phyloP scores from a whole-genome alignment of 495 filamentous ascomycete species.

The Podospora australis region DNA sequence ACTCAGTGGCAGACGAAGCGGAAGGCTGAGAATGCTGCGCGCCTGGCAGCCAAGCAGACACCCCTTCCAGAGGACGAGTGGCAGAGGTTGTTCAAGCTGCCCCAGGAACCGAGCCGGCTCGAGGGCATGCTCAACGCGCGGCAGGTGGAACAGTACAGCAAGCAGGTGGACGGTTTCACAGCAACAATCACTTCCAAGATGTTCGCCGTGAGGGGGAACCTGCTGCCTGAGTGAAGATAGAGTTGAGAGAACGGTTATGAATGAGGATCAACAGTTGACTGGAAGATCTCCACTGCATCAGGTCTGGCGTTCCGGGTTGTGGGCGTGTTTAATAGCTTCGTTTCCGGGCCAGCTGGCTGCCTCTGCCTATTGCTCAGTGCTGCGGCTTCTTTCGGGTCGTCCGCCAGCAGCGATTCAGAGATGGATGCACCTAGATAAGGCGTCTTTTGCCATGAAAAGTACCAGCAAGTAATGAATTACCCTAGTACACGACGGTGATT shows the following conservation, averaged over 20 bases:
- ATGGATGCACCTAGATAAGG: too few species aligned
- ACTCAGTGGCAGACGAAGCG: slow-evolving; percentile 92
- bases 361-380: neutral
- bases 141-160: slow-evolving; percentile 96
- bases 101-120: slow-evolving; percentile 83
- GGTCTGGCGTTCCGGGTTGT: slow-evolving; percentile 29
- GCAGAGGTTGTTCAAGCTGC: slow-evolving; percentile 95
- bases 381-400: neutral
- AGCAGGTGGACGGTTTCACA: slow-evolving; percentile 95
- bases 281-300: slow-evolving; percentile 22
- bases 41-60: slow-evolving; percentile 78
- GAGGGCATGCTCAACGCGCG: slow-evolving; percentile 88
- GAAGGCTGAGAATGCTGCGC: slow-evolving; percentile 83
- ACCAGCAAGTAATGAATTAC: too few species aligned
- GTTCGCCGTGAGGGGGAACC: slow-evolving; percentile 84
- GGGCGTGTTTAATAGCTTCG: slow-evolving; percentile 20
- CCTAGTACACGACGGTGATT: too few species aligned
- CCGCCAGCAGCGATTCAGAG: too few species aligned
- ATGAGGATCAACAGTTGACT: slow-evolving; percentile 9
- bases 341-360: slow-evolving; percentile 11
- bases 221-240: slow-evolving; percentile 42
- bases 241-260: slow-evolving; percentile 6
- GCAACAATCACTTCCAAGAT: slow-evolving; percentile 89
- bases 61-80: slow-evolving; percentile 94
- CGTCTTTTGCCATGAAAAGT: too few species aligned